A percentile compares a stretch with the other conserved stretches of the same genome.
Evolutionary conservation across 106 monocot genomes (phyloP).

Genomic region (Posidonia australis): DNA sequence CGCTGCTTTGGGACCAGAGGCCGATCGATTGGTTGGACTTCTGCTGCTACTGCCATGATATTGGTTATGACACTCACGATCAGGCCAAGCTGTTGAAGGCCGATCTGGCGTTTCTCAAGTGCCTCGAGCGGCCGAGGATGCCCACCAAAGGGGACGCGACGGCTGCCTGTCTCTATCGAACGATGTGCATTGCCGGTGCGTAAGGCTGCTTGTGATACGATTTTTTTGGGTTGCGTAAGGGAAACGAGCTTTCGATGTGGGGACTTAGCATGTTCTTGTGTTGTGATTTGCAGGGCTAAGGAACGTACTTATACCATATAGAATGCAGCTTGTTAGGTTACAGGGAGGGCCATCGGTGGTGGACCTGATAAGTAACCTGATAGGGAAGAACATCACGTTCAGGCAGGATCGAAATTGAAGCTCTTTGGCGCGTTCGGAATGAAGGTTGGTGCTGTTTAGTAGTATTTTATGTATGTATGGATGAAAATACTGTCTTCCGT

Average conservation of each 20-base stretch:
- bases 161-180: slow-evolving; percentile 45
- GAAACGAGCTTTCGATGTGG: not conserved
- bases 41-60: slow-evolving; percentile 99
- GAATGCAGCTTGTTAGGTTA: slow-evolving; percentile 72
- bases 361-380: slow-evolving; percentile 27
- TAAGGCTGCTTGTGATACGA: not conserved
- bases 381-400: slow-evolving; percentile 12
- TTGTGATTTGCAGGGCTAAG: slow-evolving; percentile 59
- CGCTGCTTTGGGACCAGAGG: slow-evolving; percentile 79
- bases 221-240: too few species aligned
- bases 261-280: not conserved
- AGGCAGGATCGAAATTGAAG: slow-evolving; percentile 2
- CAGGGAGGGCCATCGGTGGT: slow-evolving; percentile 35
- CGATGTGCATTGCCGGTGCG: slow-evolving; percentile 86
- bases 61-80: slow-evolving; percentile 84
- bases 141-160: slow-evolving; percentile 54
- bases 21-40: slow-evolving; percentile 93
- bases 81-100: slow-evolving; percentile 79
- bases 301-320: slow-evolving; percentile 76
- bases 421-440: not conserved
- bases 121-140: slow-evolving; percentile 67
- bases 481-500: not conserved
- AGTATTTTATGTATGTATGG: not conserved
- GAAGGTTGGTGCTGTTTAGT: not conserved
- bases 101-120: slow-evolving; percentile 80